Evolutionary conservation across 179 eudicot species (phyloP), one percentile per base, ranked within the genome.

Genomic region (Beta macrorhiza): DNA sequence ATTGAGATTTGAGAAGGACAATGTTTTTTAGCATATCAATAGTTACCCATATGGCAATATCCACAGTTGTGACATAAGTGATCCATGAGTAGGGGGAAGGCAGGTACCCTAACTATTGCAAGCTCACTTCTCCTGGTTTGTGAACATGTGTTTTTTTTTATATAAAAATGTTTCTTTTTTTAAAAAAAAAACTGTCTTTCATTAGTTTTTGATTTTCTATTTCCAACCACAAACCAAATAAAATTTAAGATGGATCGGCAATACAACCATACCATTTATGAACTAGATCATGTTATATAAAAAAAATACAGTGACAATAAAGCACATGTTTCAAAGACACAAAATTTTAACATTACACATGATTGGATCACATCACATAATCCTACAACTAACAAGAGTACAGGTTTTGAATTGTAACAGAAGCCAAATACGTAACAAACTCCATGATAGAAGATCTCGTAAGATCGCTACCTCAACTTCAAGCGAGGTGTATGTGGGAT

Each of bases 381-480:
- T 5, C 32, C 22, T n/a, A 25, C 37, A 42, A 44, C 12, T 67
- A 19, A 58, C 9, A 68, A 37, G 44, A 78, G 37, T 32, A 55
- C 67, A 37, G 16, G 20, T 25, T 19, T 63, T 15, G 44, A 20
- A 25, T 62, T 62, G 32, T 6, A 16, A 67, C 47, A 16, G 56
- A 8, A 15, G 51, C 5, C 51, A 70, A 70, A 19, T 70, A 8
- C 74, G n/a, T 45, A 19, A 70, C 17, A 10, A 69, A 44, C n/a
- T 52, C 13, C 22, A 16, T 7, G 17, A 69, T 19, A 19, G 1
- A 20, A 9, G 5, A 4, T 49, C 3, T 49, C 9, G 10, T 7
- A 49, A 7, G 10, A 49, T 49, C 25, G n/a, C 13, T 83, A 93
- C 98, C 97, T 93, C 92, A 47, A 92, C 92, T 65, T 93, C 95